Base-by-base conservation (phyloP, 2,329 filamentous ascomycete genomes). In the Malbranchea cinnamomea region DNA sequence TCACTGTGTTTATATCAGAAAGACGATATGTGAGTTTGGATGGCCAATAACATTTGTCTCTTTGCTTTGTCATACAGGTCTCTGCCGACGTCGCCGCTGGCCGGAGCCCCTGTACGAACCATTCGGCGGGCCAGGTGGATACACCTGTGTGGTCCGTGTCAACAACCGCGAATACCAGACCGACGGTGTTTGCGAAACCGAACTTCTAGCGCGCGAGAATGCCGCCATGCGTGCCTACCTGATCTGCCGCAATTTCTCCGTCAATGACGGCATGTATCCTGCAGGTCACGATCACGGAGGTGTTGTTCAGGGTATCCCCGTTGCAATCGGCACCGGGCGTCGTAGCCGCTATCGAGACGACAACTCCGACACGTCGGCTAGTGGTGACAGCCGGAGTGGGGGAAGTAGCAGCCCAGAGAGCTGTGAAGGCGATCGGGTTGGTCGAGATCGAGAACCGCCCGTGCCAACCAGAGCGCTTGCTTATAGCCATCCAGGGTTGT, bases 161-260 rank as follows among this genome's bases (percentile, higher is more conserved):
- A 94, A 95, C 62, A 91, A 91, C 45, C 79, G 87, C 50, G 83
- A 93, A 63, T 95, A 94, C 62, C 82, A 85, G 54, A 93, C 85
- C 24, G 84, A 93, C 54, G 69, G 79, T 21, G 71, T 77, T 40
- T 92, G 89, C 60, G 74, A 80, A 52, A 80, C 78, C 38, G 80
- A 87, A 52, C 64, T 71, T 28, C 66, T 92, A 41, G 87, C 87
- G 26, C 81, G 84, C 50, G 85, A 95, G 56, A 89, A 87, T 47
- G 87, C 87, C 15, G 87, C 87, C 37, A 91, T 91, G 71, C 79
- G 84, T 38, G 87, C 87, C 34, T 95, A 93, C 59, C 87, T 93
- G 73, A 89, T 94, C 43, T 94, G 87, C 65, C 78, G 84, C 41
- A 93, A 93, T 66, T 94, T 94, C 60, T 92, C 83, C 33, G 81